Evolutionary conservation across 2,329 filamentous ascomycete species (phyloP), one percentile per base, ranked within the genome.

Genomic region (Emmonsiellopsis sp.): DNA sequence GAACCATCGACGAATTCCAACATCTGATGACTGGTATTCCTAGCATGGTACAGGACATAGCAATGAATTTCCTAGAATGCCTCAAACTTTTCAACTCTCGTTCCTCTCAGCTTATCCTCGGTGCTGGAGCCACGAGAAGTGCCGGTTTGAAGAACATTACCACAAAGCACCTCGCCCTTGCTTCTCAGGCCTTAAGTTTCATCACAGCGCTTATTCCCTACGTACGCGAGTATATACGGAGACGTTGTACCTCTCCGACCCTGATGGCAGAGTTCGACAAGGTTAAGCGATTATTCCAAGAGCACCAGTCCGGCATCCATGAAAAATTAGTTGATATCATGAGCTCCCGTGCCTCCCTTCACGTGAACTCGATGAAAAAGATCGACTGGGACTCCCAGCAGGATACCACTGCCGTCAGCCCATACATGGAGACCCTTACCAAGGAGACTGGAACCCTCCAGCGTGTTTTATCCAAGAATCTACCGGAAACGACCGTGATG

Each of bases 111-210:
- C 80, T 98, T 54, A 96, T 98, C 58, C 83, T 98, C 6, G 93
- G 93, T 1, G 93, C 93, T 1, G 93, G 93, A 4, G 93, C 93
- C 3, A 96, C 88, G 5, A 79, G 83, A 37, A 90, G 87, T 27
- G 93, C 91, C 1, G 92, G 92, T 0, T 76, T 98, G 17, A 95
- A 90, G 68, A 96, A 96, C 64, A 98, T 98, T 67, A 95, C 88
- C 0, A 95, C 93, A 0, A 93, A 93, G 62, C 92, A 98, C 70
- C 80, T 98, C 1, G 91, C 93, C 0, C 82, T 97, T 14, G 91
- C 93, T 2, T 91, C 87, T 0, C 92, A 96, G 68, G 87, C 91
- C 0, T 73, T 97, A 17, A 86, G 86, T 44, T 96, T 98, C 67
- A 83, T 95, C 45, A 87, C 91, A 27, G 84, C 88, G 0, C 76